Conservation (phyloP, 2,329 filamentous ascomycete genomes). For the Colletotrichum melonis region DNA sequence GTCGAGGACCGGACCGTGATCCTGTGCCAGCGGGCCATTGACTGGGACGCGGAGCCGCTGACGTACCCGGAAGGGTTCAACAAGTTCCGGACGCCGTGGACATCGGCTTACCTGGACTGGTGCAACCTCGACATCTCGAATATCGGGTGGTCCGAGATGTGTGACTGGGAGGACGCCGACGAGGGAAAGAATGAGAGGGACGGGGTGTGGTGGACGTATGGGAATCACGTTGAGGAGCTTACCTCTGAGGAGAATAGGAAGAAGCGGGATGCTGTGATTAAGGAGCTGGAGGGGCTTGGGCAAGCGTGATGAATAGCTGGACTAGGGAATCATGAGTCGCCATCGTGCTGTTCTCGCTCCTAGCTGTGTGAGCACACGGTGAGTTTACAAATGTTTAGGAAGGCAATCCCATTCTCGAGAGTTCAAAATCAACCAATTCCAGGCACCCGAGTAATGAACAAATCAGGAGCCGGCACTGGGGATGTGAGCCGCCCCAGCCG, state of each 20-base stretch:
- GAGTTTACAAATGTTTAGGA: not conserved
- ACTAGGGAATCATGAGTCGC: not conserved
- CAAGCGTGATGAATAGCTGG: not conserved
- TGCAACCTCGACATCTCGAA: conserved; percentile 6
- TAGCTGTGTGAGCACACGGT: too few species aligned
- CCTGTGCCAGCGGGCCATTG: not conserved
- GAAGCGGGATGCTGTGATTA: not conserved
- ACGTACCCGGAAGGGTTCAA: not conserved
- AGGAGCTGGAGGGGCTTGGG: not conserved
- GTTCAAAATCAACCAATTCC: not conserved
- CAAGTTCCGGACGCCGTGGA: not conserved
- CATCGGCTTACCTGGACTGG: not conserved
- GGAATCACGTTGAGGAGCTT: not conserved
- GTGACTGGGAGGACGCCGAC: not conserved
- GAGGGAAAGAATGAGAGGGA: not conserved
- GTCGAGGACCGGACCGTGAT: not conserved
- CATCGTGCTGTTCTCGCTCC: not conserved
- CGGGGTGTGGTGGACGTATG: conserved; percentile 3
- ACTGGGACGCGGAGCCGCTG: not conserved
- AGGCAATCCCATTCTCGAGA: too few species aligned
- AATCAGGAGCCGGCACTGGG: not conserved
- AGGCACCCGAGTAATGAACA: not conserved
- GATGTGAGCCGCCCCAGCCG: not conserved
- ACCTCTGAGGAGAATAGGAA: not conserved
- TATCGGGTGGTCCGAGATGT: not conserved